A percentile compares a stretch with the other conserved stretches of the same genome.
phyloP scores from a whole-genome alignment of 2,329 filamentous ascomycete species.

The Cercospora nicotianae region DNA sequence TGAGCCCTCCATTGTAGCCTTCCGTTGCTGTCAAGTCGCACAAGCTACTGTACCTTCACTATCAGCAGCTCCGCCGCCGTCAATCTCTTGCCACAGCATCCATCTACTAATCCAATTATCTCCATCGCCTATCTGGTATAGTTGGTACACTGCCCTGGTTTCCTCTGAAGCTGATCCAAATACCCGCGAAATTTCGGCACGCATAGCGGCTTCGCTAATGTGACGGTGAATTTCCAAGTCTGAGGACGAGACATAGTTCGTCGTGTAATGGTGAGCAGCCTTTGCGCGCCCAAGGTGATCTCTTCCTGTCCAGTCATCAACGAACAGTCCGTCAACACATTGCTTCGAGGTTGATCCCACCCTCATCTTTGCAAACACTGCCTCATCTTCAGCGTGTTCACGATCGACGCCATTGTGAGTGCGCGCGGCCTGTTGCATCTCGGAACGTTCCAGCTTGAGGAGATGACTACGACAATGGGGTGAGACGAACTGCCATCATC shows the following conservation, averaged over 20 bases:
- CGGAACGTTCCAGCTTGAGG: too few relatives aligned
- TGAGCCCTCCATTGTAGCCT: too few relatives aligned
- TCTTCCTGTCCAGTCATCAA: background rate
- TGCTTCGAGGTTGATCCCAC: background rate
- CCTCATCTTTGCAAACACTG: background rate
- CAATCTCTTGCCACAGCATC: slow-evolving; percentile 12
- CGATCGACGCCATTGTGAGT: too few relatives aligned
- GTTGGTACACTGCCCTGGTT: slow-evolving; percentile 6
- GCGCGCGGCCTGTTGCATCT: too few relatives aligned
- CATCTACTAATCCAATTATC: slow-evolving; percentile 19
- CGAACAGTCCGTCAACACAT: background rate
- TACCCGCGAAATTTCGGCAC: background rate
- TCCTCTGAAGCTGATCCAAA: slow-evolving; percentile 1
- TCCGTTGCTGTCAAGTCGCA: too few relatives aligned
- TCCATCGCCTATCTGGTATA: background rate
- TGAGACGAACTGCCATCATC: too few relatives aligned
- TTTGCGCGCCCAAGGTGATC: background rate
- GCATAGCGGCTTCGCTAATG: slow-evolving; percentile 8
- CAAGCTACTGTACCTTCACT: too few relatives aligned
- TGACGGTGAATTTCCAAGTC: background rate
- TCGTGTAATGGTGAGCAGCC: background rate
- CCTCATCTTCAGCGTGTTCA: too few relatives aligned
- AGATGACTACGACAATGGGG: too few relatives aligned
- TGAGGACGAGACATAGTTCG: background rate
- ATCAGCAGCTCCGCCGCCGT: too few relatives aligned